Conservation (phyloP, 2,329 filamentous ascomycete species). For the Trichoderma hamatum region DNA sequence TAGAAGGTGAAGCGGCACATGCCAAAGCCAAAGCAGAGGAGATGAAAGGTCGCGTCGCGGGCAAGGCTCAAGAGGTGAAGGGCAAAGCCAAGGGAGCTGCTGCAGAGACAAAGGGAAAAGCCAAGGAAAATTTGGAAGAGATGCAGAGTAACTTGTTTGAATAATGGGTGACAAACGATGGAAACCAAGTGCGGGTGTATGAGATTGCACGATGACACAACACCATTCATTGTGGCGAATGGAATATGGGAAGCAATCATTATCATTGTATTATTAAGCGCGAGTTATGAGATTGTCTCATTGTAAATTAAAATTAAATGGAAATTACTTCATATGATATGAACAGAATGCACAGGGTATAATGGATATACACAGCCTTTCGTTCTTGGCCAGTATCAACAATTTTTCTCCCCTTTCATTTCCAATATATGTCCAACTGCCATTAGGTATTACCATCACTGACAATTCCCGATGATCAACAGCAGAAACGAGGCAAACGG, state of each 20-base stretch:
- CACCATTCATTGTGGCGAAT: background rate
- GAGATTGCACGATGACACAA: background rate
- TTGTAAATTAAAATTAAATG: background rate
- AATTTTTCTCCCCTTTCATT: background rate
- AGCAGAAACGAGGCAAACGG: background rate
- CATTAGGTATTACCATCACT: slow-evolving; percentile 14
- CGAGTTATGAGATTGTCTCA: slow-evolving; percentile 8
- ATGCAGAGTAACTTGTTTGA: slow-evolving; percentile 43
- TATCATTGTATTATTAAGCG: slow-evolving; percentile 1
- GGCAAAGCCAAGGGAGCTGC: slow-evolving; percentile 47
- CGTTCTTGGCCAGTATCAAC: background rate
- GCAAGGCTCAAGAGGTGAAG: slow-evolving; percentile 40
- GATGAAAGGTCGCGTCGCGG: slow-evolving; percentile 41
- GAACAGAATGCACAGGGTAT: background rate
- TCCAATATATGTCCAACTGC: background rate
- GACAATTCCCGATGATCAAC: background rate
- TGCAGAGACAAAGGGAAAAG: slow-evolving; percentile 46
- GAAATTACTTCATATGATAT: background rate
- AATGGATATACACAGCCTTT: background rate
- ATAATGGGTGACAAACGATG: background rate
- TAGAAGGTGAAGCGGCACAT: slow-evolving; percentile 39
- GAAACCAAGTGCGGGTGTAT: background rate
- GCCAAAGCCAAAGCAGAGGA: slow-evolving; percentile 43
- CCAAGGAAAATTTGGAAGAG: slow-evolving; percentile 48
- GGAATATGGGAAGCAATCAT: background rate